Base-by-base conservation (phyloP, 2,329 filamentous ascomycete genomes). In the Aureobasidium melanogenum region DNA sequence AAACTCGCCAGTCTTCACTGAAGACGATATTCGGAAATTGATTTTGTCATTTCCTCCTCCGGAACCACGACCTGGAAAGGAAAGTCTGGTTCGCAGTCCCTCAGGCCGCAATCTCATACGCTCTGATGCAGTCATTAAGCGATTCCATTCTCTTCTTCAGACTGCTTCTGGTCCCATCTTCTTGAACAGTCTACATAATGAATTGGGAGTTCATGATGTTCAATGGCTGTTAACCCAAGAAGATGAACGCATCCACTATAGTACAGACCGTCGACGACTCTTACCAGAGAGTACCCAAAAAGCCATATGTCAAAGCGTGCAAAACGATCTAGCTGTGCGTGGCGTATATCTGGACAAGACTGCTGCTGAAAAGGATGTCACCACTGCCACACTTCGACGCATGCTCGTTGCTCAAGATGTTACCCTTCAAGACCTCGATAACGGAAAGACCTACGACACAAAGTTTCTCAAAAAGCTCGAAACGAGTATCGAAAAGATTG, bases 11-110 rank as follows among this genome's bases (percentile, higher is more conserved):
- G 44, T 57, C 17, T 62, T 62, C n/a, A 48, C 51, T 2, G 41
- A 44, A 51, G 34, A 56, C 28, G 61, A 62, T 17, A 57, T 62
- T 39, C 26, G 47, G 10, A 43, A 52, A 52, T 22, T 62, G 19
- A 44, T 62, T 5, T 5, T 46, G 17, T 36, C 39, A 10, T 62
- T 62, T 19, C 61, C 61, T 24, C 61, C 54, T 26, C 47, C 52
- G 4, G 28, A 41, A 46, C 61, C 61, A 22, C 36, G 38, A n/a
- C 47, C 52, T 34, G 47, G 36, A 34, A 39, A 39, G 47, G 22
- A 43, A 44, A 36, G 14, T 46, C 61, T 62, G 9, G 39, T 62
- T 19, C 61, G 52, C 54, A 62, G 61, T 52, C 52, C 50, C 22
- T 58, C 61, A 10, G 55, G 55, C 44, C 36, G 38, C 17, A 44